Base-by-base conservation (phyloP, 768 basidiomycete species). In the Mycena venus region DNA sequence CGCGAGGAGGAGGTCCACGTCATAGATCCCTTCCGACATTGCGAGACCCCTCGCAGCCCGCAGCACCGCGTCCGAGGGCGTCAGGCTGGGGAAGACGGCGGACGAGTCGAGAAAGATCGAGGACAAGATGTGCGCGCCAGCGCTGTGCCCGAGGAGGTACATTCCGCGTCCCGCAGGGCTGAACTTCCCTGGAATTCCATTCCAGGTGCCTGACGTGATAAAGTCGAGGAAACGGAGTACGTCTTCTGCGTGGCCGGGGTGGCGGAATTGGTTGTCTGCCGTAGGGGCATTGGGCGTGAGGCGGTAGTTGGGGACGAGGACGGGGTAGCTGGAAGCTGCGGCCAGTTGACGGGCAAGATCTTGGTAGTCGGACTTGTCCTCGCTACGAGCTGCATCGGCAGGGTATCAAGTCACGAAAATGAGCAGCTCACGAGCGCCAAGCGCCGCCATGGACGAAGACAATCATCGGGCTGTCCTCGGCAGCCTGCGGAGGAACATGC, bases 361-460 rank as follows among this genome's bases (percentile, higher is more conserved):
- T 70, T 6, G 82, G 59, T 66, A 51, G 21, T 21, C 61, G 14
- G 60, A 36, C 21, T 65, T 65, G 70, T 64, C 62, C n/a, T n/a
- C 94, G 55, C 94, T 95, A 80, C 69, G 40, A 49, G 38, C n/a
- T 36, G 55, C 6, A 56, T 68, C 56, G 60, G 59, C 51, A 40
- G 72, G 63, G 71, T 27, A 32, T 27, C 51, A 29, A 32, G 59
- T 72, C 36, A 44, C 14, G 61, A 65, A 68, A 21, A 36, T 44
- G 59, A 73, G 68, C 3, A 61, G 79, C 93, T 86, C 79, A 95
- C 95, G 90, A 81, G 78, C 91, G 86, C 95, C 95, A 96, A 27
- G 95, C 95, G 38, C 95, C 95, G 34, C 95, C 95, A 77, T 95
- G 95, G 32, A 96, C 84, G 78, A 95, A 96, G 78, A 91, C 90